Conservation (phyloP, 495 filamentous ascomycete genomes). For the Lepidopterella palustris region DNA sequence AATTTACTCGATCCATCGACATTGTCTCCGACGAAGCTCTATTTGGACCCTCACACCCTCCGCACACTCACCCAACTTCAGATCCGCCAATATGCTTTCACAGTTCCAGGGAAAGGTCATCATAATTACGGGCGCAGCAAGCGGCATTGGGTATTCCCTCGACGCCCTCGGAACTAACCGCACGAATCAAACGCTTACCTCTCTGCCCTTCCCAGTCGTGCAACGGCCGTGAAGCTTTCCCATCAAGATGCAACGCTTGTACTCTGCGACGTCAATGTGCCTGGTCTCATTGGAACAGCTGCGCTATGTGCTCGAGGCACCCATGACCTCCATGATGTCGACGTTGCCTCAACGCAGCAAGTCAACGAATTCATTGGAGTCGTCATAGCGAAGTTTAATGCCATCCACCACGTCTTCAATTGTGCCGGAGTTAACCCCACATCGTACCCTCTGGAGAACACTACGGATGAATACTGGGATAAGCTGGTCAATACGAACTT, state of each 20-base stretch:
- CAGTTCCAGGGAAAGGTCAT: slow-evolving; percentile 39
- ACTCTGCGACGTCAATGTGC: slow-evolving; percentile 42
- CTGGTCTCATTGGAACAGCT: slow-evolving; percentile 25
- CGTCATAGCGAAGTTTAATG: slow-evolving; percentile 31
- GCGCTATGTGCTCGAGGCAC: slow-evolving; percentile 22
- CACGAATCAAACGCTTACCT: slow-evolving; percentile 1
- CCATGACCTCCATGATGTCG: slow-evolving; percentile 31
- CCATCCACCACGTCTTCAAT: slow-evolving; percentile 46
- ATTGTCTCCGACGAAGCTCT: too few relatives aligned
- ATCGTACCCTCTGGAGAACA: slow-evolving; percentile 25
- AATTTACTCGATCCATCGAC: too few relatives aligned
- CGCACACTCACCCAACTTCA: too few relatives aligned
- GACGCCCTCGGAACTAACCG: neutral
- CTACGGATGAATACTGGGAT: slow-evolving; percentile 33
- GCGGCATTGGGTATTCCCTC: slow-evolving; percentile 43
- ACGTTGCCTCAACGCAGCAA: slow-evolving; percentile 34
- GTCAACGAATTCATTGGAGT: slow-evolving; percentile 31
- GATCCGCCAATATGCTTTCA: slow-evolving; percentile 26
- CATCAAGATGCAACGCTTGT: slow-evolving; percentile 41
- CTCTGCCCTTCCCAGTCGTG: slow-evolving; percentile 26
- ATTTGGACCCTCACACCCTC: too few relatives aligned
- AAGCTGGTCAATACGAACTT: slow-evolving; percentile 38
- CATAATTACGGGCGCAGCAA: slow-evolving; percentile 49
- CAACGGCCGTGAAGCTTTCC: slow-evolving; percentile 43
- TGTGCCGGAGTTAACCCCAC: slow-evolving; percentile 49